Base-by-base conservation (phyloP, 257 asterid species). In the Knoxia roxburghii region DNA sequence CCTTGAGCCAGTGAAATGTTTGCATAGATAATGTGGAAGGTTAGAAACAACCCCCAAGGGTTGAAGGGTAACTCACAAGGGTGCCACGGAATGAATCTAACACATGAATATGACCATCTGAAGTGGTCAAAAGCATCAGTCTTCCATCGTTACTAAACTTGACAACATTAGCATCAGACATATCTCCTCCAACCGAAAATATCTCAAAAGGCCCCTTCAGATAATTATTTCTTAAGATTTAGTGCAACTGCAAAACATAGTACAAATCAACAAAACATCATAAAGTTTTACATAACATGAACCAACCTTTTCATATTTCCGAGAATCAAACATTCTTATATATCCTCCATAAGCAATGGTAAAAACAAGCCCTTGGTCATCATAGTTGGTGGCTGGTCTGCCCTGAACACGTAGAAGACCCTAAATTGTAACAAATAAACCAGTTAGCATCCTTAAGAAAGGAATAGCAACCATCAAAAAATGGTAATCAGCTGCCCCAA, bases 341-440 rank as follows among this genome's bases (percentile, higher is more conserved):
- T 76, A 81, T 79, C 99, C 96, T 65, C 96, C 96, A 84, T 81
- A 94, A 39, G 96, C 99, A 57, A 94, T 77, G 41, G 93, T 83
- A 82, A 94, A 94, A 61, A 85, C 84, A 77, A 94, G 87, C 51
- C 99, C 99, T 75, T 94, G 96, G 68, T 90, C 99, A 75, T 94
- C 97, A 75, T 89, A 90, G 56, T 93, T 83, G 64, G 87, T 79
- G 51, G 97, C 96, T 40, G 99, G 97, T 75, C 99, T 90, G 73
- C 96, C 96, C 85, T 90, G 96, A 69, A 86, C 95, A 65, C 89
- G 97, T 65, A 90, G 77, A 76, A 94, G 96, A 64, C 99, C 99
- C 97, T 89, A 75, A 66, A 51, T 14, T 68, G 46, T 80, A 70
- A 61, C 46, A 43, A 37, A 70, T 37, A 49, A 32, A 61, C 33